phyloP scores from a whole-genome alignment of 2,329 filamentous ascomycete genomes.

The Cercospora sp. region DNA sequence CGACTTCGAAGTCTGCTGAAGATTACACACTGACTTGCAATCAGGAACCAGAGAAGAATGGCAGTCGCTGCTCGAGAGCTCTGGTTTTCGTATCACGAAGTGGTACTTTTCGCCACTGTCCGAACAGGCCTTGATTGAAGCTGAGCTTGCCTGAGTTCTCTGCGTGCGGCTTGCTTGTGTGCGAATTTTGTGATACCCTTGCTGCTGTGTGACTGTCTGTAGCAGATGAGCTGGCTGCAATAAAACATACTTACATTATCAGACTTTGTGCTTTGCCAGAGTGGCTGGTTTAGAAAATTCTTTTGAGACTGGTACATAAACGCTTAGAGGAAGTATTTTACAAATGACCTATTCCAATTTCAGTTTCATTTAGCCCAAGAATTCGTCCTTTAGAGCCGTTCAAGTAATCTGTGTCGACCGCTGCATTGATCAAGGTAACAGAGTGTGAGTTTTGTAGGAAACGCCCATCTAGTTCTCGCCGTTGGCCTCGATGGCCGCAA shows the following conservation, averaged over 20 bases:
- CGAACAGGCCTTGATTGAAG: slow-evolving; percentile 16
- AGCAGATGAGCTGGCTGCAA: neutral
- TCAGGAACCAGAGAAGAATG: slow-evolving; percentile 11
- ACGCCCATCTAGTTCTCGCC: slow-evolving; percentile 6
- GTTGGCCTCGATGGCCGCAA: slow-evolving; percentile 31
- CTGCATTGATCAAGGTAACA: neutral
- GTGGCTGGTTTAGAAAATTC: neutral
- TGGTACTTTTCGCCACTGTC: slow-evolving; percentile 15
- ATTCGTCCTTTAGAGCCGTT: neutral
- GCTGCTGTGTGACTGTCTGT: neutral
- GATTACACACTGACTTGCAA: neutral
- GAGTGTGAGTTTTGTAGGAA: neutral
- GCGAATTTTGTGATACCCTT: neutral
- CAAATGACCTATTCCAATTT: neutral
- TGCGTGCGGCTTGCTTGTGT: neutral
- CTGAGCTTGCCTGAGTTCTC: slow-evolving; percentile 2
- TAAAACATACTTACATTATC: neutral
- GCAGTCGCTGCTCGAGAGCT: slow-evolving; percentile 8
- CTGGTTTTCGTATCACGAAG: slow-evolving; percentile 1
- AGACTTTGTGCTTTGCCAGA: neutral
- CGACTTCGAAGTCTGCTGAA: neutral
- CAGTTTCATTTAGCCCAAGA: neutral
- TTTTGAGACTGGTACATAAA: neutral
- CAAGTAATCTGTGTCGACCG: neutral
- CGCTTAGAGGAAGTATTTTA: neutral